Conservation (phyloP, 495 filamentous ascomycete species). For the Penicillium mononematosum region DNA sequence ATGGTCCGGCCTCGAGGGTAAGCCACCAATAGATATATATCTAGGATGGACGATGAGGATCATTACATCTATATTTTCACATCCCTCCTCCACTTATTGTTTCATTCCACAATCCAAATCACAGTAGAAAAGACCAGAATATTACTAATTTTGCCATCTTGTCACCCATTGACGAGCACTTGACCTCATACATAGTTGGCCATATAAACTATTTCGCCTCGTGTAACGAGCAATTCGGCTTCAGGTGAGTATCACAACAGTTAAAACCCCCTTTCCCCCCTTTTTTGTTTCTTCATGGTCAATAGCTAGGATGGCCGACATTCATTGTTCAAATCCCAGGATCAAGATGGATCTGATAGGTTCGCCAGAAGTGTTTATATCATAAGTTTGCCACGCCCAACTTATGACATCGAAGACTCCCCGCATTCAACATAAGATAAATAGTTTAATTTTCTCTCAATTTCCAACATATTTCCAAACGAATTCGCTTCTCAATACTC, state of each 20-base stretch:
- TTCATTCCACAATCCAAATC: not conserved
- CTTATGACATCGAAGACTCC: slow-evolving; percentile 12
- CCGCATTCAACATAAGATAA: slow-evolving; percentile 16
- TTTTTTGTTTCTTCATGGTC: not conserved
- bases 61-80: not conserved
- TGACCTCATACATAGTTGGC: not conserved
- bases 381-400: slow-evolving; percentile 26
- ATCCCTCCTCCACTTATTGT: not conserved
- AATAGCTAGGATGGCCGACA: not conserved
- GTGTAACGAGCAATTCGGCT: not conserved
- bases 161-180: not conserved
- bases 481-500: not conserved
- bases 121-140: not conserved
- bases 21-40: too few relatives aligned
- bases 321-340: not conserved
- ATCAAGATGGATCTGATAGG: slow-evolving; percentile 1
- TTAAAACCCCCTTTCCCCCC: not conserved
- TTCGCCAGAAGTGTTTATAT: slow-evolving; percentile 23
- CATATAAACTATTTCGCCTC: not conserved
- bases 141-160: not conserved
- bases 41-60: not conserved
- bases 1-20: not conserved
- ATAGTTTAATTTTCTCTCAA: not conserved
- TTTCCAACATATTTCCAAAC: not conserved
- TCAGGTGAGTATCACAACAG: not conserved